phyloP scores from a whole-genome alignment of 108 stramenopile species.

The Discostella stelligeroides region DNA sequence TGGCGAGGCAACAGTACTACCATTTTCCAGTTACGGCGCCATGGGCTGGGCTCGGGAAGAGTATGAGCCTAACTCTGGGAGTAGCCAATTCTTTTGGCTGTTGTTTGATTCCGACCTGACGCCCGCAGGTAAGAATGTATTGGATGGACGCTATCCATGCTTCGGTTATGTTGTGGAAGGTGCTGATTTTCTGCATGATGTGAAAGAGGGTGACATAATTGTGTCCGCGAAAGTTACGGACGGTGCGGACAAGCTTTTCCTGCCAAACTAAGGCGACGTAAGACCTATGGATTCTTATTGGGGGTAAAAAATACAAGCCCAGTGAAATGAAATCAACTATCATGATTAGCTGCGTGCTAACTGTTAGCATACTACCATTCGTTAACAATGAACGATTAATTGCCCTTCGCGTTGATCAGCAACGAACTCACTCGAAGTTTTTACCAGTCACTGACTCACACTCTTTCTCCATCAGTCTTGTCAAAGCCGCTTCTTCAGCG shows the following conservation, averaged over 20 bases:
- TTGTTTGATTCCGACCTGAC: slow-evolving; percentile 97
- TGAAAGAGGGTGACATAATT: slow-evolving; percentile 95
- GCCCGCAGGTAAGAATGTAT: slow-evolving; percentile 97
- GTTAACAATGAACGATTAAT: not conserved
- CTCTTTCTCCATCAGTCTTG: slow-evolving; percentile 24
- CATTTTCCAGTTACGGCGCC: slow-evolving; percentile 93
- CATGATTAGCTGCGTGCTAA: no score
- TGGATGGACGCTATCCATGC: slow-evolving; percentile 93
- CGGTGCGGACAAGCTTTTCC: slow-evolving; percentile 65
- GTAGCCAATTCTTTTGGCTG: slow-evolving; percentile 96
- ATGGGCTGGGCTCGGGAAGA: slow-evolving; percentile 97
- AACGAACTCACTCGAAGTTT: slow-evolving; percentile 24
- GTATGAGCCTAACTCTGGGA: slow-evolving; percentile 92
- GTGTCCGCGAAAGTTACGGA: slow-evolving; percentile 90
- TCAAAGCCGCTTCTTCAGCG: slow-evolving; percentile 50
- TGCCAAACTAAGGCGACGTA: slow-evolving; percentile 23
- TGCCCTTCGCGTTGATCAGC: not conserved
- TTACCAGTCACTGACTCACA: slow-evolving; percentile 7
- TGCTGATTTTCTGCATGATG: slow-evolving; percentile 86
- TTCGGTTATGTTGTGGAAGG: slow-evolving; percentile 96
- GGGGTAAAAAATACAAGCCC: no score
- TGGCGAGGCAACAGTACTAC: slow-evolving; percentile 90
- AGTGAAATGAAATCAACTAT: no score
- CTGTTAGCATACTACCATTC: no score
- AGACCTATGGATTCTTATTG: no score